Evolutionary conservation across 192 early-diverging fungal genomes (phyloP), one percentile per base, ranked within the genome.

Genomic region (Pilaira anomala): DNA sequence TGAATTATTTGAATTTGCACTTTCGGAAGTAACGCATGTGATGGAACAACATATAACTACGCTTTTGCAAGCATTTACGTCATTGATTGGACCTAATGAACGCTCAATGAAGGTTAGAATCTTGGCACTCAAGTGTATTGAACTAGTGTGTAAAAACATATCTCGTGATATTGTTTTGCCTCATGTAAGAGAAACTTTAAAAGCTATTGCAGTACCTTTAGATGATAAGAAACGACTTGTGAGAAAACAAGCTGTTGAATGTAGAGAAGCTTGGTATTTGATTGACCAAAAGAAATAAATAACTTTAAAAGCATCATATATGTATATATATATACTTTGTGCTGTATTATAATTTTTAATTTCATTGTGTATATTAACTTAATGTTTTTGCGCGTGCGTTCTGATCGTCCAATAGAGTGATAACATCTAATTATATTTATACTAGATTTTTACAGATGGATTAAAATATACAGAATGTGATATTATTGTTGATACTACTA

Each of bases 201-300:
- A 79, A 26, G 83, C 83, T 18, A 75, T 98, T 29, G 74, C 70
- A 2, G 60, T 62, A n/a, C 79, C 85, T 0, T 64, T 94, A 59
- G 94, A 97, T 75, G 97, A 98, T 69, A 87, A 69, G 21, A 96
- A 96, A 76, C 81, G 94, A 26, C 42, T 88, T 21, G 97, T 98
- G 9, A 80, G 97, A 62, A 77, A 80, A 48, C 89, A 93, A 65
- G 97, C 94, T 0, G 93, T 91, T 6, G 88, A 93, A 49, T 89
- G 91, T 44, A 76, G 92, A 40, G 88, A 81, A 71, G 88, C 88
- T 62, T 98, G 94, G 94, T 94, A 69, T 16, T 58, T 24, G 12
- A 6, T 58, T 50, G 44, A 14, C 13, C 44, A 46, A 36, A 36
- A 36, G 33, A 36, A 36, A 9, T 36, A 36, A 36, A 33, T 9